A percentile compares a stretch with the other conserved stretches of the same genome.
Evolutionary conservation across 768 basidiomycete species (phyloP).

Genomic region (Daedalea quercina): DNA sequence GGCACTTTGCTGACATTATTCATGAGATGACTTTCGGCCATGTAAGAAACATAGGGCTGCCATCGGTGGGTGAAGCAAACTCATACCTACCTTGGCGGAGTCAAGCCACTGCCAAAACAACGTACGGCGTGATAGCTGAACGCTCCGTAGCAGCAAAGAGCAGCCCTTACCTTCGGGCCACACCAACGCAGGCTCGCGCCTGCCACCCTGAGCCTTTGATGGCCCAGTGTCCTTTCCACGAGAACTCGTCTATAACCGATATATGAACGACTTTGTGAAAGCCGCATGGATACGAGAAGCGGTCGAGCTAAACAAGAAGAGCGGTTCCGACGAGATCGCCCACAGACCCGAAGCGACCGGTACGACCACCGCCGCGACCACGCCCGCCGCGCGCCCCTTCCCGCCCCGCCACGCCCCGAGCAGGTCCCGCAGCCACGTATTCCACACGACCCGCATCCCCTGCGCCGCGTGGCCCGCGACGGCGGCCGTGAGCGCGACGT

Average conservation of each 20-base stretch:
- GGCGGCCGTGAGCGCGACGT: conserved; percentile 51
- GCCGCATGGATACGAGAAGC: conserved; percentile 45
- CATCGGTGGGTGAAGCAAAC: too few species aligned
- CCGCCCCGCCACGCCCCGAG: conserved; percentile 20
- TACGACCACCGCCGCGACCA: conserved; percentile 32
- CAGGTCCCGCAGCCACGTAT: conserved; percentile 34
- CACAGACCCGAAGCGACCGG: conserved; percentile 54
- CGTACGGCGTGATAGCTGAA: too few species aligned
- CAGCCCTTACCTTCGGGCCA: too few species aligned
- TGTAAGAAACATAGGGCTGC: too few species aligned
- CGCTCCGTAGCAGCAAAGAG: too few species aligned
- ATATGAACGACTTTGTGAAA: conserved; percentile 39
- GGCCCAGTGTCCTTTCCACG: too few species aligned
- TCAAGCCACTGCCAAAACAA: too few species aligned
- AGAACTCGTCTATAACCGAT: conserved; percentile 26
- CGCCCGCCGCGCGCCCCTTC: conserved; percentile 23
- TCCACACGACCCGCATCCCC: conserved; percentile 48
- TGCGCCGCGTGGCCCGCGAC: conserved; percentile 57
- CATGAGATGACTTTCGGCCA: too few species aligned
- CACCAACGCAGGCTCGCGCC: too few species aligned
- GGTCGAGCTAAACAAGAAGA: conserved; percentile 47
- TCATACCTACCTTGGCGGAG: too few species aligned
- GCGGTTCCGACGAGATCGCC: conserved; percentile 47
- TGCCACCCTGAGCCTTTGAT: too few species aligned
- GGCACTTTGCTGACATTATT: too few species aligned